Conservation (phyloP, 2,329 filamentous ascomycete genomes). For the Paracorniculantispora psalliotae region DNA sequence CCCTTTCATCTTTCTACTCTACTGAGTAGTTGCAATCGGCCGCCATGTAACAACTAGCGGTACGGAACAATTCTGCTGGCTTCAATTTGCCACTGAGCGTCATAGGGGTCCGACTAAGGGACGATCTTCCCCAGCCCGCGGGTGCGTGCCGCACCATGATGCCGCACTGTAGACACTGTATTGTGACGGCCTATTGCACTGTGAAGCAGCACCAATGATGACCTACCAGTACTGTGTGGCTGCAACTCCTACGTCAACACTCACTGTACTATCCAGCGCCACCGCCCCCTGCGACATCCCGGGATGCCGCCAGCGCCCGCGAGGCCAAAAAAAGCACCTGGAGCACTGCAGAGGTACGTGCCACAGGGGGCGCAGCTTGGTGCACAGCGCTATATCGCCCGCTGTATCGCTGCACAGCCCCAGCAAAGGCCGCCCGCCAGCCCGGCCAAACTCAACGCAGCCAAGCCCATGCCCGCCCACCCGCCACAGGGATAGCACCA, state of each 20-base stretch:
- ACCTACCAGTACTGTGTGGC: not conserved
- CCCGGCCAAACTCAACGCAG: not conserved
- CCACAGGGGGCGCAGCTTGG: not conserved
- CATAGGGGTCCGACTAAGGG: not conserved
- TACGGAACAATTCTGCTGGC: too few species aligned
- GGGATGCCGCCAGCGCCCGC: not conserved
- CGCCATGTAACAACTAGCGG: too few species aligned
- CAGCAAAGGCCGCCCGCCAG: not conserved
- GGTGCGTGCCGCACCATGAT: not conserved
- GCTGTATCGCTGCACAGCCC: not conserved
- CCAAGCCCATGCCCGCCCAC: not conserved
- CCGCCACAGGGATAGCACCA: constrained; percentile 1
- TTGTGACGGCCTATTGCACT: not conserved
- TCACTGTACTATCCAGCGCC: not conserved
- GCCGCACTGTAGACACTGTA: not conserved
- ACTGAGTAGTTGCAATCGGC: too few species aligned
- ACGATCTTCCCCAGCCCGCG: not conserved
- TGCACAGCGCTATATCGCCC: not conserved
- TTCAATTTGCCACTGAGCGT: constrained; percentile 8
- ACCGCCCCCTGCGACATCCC: not conserved
- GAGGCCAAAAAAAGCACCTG: too few species aligned
- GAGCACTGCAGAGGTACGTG: too few species aligned
- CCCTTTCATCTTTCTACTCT: too few species aligned
- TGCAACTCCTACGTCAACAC: not conserved
- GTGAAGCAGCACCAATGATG: not conserved